Percentiles rank a stretch among this genome's conserved stretches.
Conservation (phyloP, 1,284 basidiomycete species). For the Fomes fomentarius region DNA sequence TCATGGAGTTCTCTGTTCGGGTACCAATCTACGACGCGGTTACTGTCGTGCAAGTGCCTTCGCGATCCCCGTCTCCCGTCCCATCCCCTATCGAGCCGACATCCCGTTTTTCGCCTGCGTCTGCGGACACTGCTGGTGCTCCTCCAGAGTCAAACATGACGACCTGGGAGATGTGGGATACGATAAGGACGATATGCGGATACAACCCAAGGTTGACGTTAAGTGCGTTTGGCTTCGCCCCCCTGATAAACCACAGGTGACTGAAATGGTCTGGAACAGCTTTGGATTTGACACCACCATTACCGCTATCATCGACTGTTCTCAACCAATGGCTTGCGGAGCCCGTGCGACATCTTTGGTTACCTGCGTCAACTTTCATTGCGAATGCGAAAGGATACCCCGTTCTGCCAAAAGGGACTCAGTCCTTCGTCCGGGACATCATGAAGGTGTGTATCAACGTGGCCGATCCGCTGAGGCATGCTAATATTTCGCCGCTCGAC, state of each 20-base stretch:
- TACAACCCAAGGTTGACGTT: constrained; percentile 84
- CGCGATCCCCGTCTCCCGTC: constrained; percentile 34
- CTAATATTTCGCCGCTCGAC: not conserved
- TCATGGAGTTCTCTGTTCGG: constrained; percentile 78
- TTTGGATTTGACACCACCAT: constrained; percentile 86
- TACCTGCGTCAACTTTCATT: constrained; percentile 92
- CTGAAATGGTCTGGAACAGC: constrained; percentile 48
- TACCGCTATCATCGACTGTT: constrained; percentile 76
- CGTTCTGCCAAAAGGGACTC: constrained; percentile 91
- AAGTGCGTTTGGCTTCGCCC: constrained; percentile 57
- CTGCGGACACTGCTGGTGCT: constrained; percentile 8
- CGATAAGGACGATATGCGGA: constrained; percentile 86
- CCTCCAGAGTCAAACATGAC: constrained; percentile 66
- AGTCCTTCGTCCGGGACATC: constrained; percentile 85
- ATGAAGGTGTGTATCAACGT: constrained; percentile 67
- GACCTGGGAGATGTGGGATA: constrained; percentile 99
- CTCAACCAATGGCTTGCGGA: constrained; percentile 91
- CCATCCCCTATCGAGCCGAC: constrained; percentile 14
- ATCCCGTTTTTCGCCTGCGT: constrained; percentile 9
- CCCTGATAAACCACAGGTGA: not conserved
- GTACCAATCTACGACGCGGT: constrained; percentile 84
- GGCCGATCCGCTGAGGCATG: not conserved
- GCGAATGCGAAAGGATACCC: constrained; percentile 97
- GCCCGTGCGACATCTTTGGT: constrained; percentile 84
- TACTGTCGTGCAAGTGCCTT: constrained; percentile 44